phyloP scores from a whole-genome alignment of 1,139 yeast species.

The Geotrichum australiense region DNA sequence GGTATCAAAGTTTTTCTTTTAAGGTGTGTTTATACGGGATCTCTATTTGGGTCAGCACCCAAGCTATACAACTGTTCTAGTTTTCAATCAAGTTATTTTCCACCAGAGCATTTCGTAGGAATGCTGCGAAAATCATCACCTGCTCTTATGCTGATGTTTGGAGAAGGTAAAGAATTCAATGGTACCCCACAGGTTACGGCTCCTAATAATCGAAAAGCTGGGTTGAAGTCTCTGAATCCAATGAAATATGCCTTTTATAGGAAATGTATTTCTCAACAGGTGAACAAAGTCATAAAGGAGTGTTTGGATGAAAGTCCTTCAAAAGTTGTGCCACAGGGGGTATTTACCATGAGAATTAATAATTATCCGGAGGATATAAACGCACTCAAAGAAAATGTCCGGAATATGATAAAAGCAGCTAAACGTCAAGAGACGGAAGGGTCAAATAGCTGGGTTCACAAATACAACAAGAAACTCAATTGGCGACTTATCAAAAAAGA shows the following conservation, averaged over 20 bases:
- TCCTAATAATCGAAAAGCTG: conserved; percentile 25
- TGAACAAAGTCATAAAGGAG: conserved; percentile 31
- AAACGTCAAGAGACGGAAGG: conserved; percentile 33
- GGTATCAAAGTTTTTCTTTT: too few relatives aligned
- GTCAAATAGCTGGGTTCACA: conserved; percentile 28
- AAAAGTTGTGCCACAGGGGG: conserved; percentile 35
- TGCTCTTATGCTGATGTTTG: conserved; percentile 31
- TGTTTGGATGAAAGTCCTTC: conserved; percentile 26
- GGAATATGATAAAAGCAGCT: conserved; percentile 27
- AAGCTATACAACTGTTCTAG: conserved; percentile 18
- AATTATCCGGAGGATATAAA: conserved; percentile 23
- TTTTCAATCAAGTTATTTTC: conserved; percentile 35
- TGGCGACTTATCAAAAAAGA: conserved; percentile 11
- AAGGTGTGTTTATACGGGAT: too few relatives aligned
- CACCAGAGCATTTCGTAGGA: conserved; percentile 42
- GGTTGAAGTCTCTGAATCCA: conserved; percentile 32
- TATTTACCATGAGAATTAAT: conserved; percentile 39
- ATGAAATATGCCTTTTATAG: conserved; percentile 38
- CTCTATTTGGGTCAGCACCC: too few relatives aligned
- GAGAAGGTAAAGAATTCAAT: conserved; percentile 26
- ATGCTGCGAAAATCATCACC: conserved; percentile 48
- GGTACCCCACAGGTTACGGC: conserved; percentile 24
- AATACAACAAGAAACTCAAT: conserved; percentile 29
- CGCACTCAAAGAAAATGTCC: conserved; percentile 29
- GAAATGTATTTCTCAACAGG: conserved; percentile 38